Conservation (phyloP, 2,329 filamentous ascomycete genomes). For the Elsinoe batatas region DNA sequence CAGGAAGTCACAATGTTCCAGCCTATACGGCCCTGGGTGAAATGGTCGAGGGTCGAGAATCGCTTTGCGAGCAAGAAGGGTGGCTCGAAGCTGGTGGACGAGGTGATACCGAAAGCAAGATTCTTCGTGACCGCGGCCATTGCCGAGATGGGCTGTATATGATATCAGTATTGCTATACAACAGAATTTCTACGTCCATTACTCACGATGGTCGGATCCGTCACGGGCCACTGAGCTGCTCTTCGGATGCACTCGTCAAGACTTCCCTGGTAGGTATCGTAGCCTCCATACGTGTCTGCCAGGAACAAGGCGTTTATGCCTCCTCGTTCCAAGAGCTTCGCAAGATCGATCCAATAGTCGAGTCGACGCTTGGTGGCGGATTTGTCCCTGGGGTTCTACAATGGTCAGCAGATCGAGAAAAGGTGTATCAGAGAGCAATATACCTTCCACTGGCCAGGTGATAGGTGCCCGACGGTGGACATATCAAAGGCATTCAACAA, state of each 20-base stretch:
- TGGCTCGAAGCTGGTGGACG: constrained; percentile 53
- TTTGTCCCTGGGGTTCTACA: constrained; percentile 50
- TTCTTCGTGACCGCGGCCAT: constrained; percentile 60
- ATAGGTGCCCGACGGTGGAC: constrained; percentile 54
- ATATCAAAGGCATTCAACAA: constrained; percentile 58
- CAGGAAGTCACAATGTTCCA: constrained; percentile 60
- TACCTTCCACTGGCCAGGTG: constrained; percentile 58
- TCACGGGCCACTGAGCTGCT: constrained; percentile 56
- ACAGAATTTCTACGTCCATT: not conserved
- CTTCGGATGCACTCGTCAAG: constrained; percentile 52
- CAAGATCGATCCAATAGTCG: constrained; percentile 55
- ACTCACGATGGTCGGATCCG: constrained; percentile 52
- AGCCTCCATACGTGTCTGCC: constrained; percentile 55
- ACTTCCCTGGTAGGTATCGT: constrained; percentile 52
- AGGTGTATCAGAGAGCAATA: not conserved
- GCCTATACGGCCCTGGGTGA: constrained; percentile 51
- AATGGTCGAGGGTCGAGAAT: constrained; percentile 53
- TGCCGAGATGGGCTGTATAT: constrained; percentile 46
- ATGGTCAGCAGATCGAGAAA: not conserved
- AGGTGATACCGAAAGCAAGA: constrained; percentile 52
- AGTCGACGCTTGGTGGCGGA: constrained; percentile 52
- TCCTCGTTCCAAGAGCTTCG: constrained; percentile 51
- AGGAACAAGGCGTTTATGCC: constrained; percentile 57
- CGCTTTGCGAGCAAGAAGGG: constrained; percentile 53
- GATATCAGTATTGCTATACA: not conserved